Conservation (phyloP, 2,329 filamentous ascomycete species). For the Aspergillus costaricaensis region DNA sequence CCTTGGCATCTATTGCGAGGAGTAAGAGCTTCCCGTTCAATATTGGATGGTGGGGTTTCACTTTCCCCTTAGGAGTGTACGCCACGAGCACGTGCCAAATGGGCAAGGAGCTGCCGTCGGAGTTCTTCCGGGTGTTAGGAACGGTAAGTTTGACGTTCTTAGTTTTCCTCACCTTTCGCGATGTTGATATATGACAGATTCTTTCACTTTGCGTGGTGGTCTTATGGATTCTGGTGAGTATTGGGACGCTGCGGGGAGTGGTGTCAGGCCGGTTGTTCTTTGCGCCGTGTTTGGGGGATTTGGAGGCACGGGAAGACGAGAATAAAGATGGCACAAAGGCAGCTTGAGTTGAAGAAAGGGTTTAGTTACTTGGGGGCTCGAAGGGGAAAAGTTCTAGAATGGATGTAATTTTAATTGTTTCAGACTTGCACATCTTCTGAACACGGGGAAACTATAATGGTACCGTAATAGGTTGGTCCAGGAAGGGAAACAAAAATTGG, state of each 20-base stretch:
- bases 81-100: slow-evolving; percentile 47
- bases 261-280: slow-evolving; percentile 54
- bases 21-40: slow-evolving; percentile 57
- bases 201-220: slow-evolving; percentile 54
- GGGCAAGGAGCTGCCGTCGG: slow-evolving; percentile 55
- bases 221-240: slow-evolving; percentile 58
- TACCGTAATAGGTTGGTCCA: no score
- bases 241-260: slow-evolving; percentile 52
- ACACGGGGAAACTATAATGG: no score
- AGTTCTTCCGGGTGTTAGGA: slow-evolving; percentile 59
- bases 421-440: no score
- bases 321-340: slow-evolving; percentile 18
- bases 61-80: slow-evolving; percentile 61
- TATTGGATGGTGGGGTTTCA: slow-evolving; percentile 65
- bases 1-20: slow-evolving; percentile 36
- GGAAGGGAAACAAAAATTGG: no score
- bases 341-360: slow-evolving; percentile 14
- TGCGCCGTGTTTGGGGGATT: slow-evolving; percentile 55
- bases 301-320: slow-evolving; percentile 23
- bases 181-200: slow-evolving; percentile 35
- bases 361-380: neutral
- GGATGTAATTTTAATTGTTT: no score
- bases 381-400: neutral
- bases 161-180: neutral
- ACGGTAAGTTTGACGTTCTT: slow-evolving; percentile 40